Evolutionary conservation across 2,329 filamentous ascomycete genomes (phyloP).

Genomic region (Phaeosphaeriaceae sp.): DNA sequence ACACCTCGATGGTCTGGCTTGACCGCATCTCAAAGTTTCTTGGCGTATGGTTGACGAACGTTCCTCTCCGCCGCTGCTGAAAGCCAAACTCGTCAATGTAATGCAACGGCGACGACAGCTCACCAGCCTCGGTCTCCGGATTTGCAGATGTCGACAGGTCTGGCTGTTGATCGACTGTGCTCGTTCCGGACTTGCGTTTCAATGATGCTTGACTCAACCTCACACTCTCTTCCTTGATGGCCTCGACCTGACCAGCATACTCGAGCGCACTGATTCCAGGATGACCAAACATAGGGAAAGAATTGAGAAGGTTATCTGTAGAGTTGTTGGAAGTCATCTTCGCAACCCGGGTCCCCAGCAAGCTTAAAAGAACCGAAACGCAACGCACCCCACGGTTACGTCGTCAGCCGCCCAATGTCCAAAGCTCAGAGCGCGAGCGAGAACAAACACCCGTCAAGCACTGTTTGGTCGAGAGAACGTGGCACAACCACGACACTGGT

Average conservation of each 20-base stretch:
- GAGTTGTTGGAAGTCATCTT: constrained; percentile 22
- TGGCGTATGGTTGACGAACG: constrained; percentile 46
- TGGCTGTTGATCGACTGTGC: constrained; percentile 26
- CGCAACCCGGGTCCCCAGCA: constrained; percentile 13
- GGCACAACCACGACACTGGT: constrained; percentile 27
- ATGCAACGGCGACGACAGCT: constrained; percentile 18
- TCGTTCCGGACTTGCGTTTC: constrained; percentile 26
- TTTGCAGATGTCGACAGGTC: constrained; percentile 19
- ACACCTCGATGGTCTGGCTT: constrained; percentile 22
- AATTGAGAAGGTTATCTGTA: constrained; percentile 29
- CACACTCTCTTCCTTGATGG: constrained; percentile 20
- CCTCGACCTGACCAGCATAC: constrained; percentile 33
- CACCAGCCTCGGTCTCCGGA: constrained; percentile 15
- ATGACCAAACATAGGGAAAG: constrained; percentile 43
- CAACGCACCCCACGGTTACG: constrained; percentile 11
- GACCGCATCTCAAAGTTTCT: constrained; percentile 34
- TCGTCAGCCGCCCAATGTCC: not conserved
- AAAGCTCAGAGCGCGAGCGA: constrained; percentile 1
- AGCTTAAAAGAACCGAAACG: constrained; percentile 17
- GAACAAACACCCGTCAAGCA: constrained; percentile 13
- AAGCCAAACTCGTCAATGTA: constrained; percentile 28
- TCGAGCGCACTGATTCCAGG: constrained; percentile 42
- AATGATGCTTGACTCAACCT: constrained; percentile 25
- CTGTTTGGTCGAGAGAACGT: constrained; percentile 25
- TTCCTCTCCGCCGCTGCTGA: constrained; percentile 35